A percentile compares a stretch with the other conserved stretches of the same genome.
Conservation (phyloP, 352 stramenopile species). For the Phytophthora colocasiae region DNA sequence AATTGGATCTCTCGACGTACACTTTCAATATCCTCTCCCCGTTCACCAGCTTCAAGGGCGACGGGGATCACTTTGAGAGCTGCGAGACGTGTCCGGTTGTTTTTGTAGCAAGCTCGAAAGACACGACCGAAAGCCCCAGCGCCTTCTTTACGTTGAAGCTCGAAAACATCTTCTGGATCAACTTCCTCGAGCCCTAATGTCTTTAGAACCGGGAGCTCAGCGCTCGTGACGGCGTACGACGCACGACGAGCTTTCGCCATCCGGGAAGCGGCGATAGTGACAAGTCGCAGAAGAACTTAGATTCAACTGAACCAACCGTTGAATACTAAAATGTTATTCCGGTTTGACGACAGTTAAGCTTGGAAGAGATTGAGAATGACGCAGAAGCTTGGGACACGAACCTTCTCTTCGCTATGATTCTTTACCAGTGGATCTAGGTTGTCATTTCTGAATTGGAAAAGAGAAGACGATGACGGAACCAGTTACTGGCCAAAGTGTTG, state of each 20-base stretch:
- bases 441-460: constrained; percentile 68
- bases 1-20: constrained; percentile 79
- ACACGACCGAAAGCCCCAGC: constrained; percentile 74
- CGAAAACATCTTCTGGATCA: constrained; percentile 74
- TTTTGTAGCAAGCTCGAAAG: constrained; percentile 66
- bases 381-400: constrained; percentile 23
- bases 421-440: not conserved
- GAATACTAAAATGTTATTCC: constrained; percentile 12
- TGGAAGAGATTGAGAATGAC: not conserved
- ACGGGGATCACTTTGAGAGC: constrained; percentile 83
- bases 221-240: constrained; percentile 40
- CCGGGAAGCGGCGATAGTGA: constrained; percentile 81
- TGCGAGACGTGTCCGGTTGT: constrained; percentile 44
- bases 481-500: constrained; percentile 91
- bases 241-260: constrained; percentile 34
- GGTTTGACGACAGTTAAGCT: constrained; percentile 22
- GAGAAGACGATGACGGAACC: constrained; percentile 25
- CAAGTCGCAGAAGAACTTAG: constrained; percentile 17
- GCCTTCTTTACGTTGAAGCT: constrained; percentile 78
- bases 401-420: not conserved
- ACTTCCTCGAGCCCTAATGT: constrained; percentile 66
- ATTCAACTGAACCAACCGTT: constrained; percentile 13
- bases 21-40: constrained; percentile 74
- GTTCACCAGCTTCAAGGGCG: constrained; percentile 63
- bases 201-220: constrained; percentile 46